Evolutionary conservation across 1,284 basidiomycete genomes (phyloP), one percentile per base, ranked within the genome.

Genomic region (Ganoderma multipileum): DNA sequence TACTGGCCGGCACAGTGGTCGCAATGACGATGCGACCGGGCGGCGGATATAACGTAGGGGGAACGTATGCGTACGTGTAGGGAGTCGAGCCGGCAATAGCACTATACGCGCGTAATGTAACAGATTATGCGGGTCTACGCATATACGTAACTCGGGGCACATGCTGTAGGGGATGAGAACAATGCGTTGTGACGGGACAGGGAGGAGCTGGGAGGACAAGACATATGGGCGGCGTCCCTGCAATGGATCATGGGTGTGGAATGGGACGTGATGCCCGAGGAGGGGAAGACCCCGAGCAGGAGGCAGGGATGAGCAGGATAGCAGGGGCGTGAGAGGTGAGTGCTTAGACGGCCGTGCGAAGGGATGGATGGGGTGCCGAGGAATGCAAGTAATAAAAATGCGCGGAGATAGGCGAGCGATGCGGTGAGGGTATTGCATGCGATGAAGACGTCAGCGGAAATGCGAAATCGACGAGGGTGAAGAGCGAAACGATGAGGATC

Each of bases 61-160:
- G 38, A 38, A 52, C 20, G 61, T 30, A 52, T 39, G 47, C 44
- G 61, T 63, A 54, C 63, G 52, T 28, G 62, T 63, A 68, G 65
- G 67, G 50, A 64, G 30, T 63, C 26, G 39, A 55, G 52, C 47
- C 50, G 57, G 28, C 39, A 47, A 61, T 67, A 50, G 55, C 55
- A 66, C 64, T 68, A 71, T 69, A 73, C 60, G 72, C 69, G 55
- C 62, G 69, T 73, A 73, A 68, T 52, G 68, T 71, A 71, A 54
- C 50, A 47, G 38, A 73, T 71, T 73, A 73, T 65, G 72, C 52
- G 63, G 71, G 42, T 64, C 63, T 72, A 70, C 66, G 65, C 68
- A 63, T 39, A 70, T 39, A 70, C 71, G 68, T 70, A 70, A 55
- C 65, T 63, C 65, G 59, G 66, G 23, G 61, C 59, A 68, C 57